Conservation (phyloP, 2,329 filamentous ascomycete species). For the Fusarium agapanthi region DNA sequence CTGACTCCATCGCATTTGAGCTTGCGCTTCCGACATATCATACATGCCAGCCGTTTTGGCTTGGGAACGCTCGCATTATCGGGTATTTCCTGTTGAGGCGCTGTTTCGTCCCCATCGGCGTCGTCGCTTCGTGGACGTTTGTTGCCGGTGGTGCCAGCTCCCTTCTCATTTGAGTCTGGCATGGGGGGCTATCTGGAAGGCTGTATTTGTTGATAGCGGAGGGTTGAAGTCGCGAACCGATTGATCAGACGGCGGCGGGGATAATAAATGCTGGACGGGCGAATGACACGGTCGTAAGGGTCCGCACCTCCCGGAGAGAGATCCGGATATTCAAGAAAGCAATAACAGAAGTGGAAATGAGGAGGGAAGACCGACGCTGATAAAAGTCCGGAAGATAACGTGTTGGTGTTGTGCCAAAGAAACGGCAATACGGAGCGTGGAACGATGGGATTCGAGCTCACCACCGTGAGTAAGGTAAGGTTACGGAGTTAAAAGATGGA, state of each 20-base stretch:
- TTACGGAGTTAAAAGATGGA: conserved; percentile 27
- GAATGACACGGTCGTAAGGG: conserved; percentile 7
- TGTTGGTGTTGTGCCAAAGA: conserved; percentile 6
- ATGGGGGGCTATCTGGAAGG: conserved; percentile 35
- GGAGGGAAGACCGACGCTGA: neutral
- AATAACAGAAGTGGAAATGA: neutral
- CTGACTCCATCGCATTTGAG: conserved; percentile 86
- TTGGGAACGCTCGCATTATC: conserved; percentile 72
- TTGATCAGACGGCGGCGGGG: conserved; percentile 29
- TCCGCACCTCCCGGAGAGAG: conserved; percentile 21
- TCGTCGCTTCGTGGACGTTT: conserved; percentile 42
- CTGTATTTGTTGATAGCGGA: conserved; percentile 8
- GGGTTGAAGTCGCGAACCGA: conserved; percentile 8
- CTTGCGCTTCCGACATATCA: conserved; percentile 92
- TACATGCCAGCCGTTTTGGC: conserved; percentile 93
- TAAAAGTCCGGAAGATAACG: conserved; percentile 2
- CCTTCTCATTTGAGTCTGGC: conserved; percentile 51
- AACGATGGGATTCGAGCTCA: conserved; percentile 13
- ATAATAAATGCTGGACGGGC: conserved; percentile 2
- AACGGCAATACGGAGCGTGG: conserved; percentile 19
- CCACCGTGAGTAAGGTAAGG: conserved; percentile 1
- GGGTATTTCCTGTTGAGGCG: conserved; percentile 51
- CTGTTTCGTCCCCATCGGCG: conserved; percentile 46
- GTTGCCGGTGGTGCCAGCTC: conserved; percentile 46
- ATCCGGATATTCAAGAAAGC: neutral